Base-by-base conservation (phyloP, 106 monocot species). In the Chionographis japonica region DNA sequence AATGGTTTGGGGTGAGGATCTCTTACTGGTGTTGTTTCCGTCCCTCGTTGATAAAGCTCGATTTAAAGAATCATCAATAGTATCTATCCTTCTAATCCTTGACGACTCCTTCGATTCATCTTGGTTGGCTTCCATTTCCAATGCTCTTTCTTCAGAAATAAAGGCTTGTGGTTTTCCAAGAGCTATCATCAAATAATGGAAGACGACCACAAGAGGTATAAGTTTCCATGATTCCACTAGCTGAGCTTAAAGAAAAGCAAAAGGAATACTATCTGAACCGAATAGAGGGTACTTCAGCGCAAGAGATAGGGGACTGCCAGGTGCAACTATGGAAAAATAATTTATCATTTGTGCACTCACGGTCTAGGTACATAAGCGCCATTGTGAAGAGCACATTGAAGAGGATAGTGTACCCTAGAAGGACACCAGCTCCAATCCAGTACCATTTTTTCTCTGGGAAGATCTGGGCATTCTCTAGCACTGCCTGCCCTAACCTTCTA, bases 341-440 rank as follows among this genome's bases (percentile, higher is more conserved):
- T 16, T 42, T 16, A 38, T 6, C 12, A 12, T 14, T 4, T 38
- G 62, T 8, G 1, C 39, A 75, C 95, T 84, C 85, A 97, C 95
- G 86, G 58, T 83, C 84, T 46, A 97, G 86, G 69, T 78, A 86
- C 75, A 74, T 80, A 50, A 97, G 95, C 13, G 86, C 77, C 10
- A 97, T 57, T 8, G 91, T 97, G 77, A 92, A 97, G 40, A 92
- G 57, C 27, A 83, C 75, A 62, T 97, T 97, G 76, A 97, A 97
- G 71, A 97, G 68, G 50, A 97, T 68, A 56, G 76, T 73, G 72
- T 84, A 92, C 8, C 92, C 89, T 0, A 97, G 40, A 43, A 97
- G 81, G 12, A 76, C 92, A 37, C 50, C 82, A 46, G 72, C 82
- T 59, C 92, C 86, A 40, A 92, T 92, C 95, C 95, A 97, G 52